Evolutionary conservation across 2,329 filamentous ascomycete species (phyloP).

Genomic region (Drechslerella coelobrocha): DNA sequence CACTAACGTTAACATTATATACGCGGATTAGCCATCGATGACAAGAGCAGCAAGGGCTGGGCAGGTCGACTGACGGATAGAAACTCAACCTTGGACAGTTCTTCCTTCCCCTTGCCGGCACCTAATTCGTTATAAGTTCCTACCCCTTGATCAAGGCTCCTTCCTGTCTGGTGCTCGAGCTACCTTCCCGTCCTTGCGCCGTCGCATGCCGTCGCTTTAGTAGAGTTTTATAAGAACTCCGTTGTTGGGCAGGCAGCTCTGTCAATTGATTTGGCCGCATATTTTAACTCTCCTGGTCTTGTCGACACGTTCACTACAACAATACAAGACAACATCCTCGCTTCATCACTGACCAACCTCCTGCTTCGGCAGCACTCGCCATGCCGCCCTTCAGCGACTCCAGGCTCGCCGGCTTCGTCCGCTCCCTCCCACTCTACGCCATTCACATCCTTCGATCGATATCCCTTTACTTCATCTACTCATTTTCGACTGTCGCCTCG

Average conservation of each 20-base stretch:
- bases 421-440: slow-evolving; percentile 32
- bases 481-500: slow-evolving; percentile 20
- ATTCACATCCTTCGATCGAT: slow-evolving; percentile 43
- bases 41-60: background rate
- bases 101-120: background rate
- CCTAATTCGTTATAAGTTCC: too few species aligned
- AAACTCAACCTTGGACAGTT: background rate
- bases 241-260: too few species aligned
- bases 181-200: background rate
- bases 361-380: slow-evolving; percentile 21
- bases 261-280: too few species aligned
- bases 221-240: too few species aligned
- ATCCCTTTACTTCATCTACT: slow-evolving; percentile 40
- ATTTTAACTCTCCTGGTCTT: background rate
- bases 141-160: background rate
- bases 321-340: too few species aligned
- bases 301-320: too few species aligned
- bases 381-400: slow-evolving; percentile 36
- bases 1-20: background rate
- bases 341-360: background rate
- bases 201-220: background rate
- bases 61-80: background rate
- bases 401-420: slow-evolving; percentile 18
- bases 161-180: background rate
- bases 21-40: background rate